These are phyloP conservation scores for Fagopyrum tataricum DNA, from an alignment of 148 eudicot species.

Conservation along the genomic window DNA sequence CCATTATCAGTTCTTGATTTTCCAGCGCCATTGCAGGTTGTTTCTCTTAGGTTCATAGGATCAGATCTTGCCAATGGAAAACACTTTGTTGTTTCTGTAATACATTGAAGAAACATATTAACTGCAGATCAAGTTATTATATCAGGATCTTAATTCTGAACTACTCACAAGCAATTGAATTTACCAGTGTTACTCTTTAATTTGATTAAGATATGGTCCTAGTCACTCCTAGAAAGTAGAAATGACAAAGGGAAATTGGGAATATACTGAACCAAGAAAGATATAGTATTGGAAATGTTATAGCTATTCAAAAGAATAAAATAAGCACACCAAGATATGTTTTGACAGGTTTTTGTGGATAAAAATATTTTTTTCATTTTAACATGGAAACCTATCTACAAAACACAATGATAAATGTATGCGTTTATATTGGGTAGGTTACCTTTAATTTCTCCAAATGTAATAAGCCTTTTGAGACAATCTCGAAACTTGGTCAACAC, in stretches of 20 bases:
- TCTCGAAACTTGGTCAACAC: slow-evolving; percentile 80
- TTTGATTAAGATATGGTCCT: not conserved
- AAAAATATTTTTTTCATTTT: no score
- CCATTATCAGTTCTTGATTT: slow-evolving; percentile 28
- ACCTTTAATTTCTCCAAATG: slow-evolving; percentile 88
- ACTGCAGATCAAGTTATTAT: not conserved
- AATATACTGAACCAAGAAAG: not conserved
- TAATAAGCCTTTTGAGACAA: slow-evolving; percentile 80
- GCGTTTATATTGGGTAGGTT: not conserved
- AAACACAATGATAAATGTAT: not conserved
- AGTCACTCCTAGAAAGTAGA: not conserved
- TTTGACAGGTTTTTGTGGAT: not conserved
- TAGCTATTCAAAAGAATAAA: not conserved
- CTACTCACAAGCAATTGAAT: not conserved
- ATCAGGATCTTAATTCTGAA: not conserved
- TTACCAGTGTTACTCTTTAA: not conserved
- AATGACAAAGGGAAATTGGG: not conserved
- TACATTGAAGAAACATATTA: not conserved
- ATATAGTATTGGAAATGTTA: no score
- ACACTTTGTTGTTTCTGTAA: slow-evolving; percentile 56
- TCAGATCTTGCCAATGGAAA: slow-evolving; percentile 53
- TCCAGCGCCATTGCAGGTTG: slow-evolving; percentile 30
- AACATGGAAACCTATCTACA: not conserved
- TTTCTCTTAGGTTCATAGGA: slow-evolving; percentile 25
- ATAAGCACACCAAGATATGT: not conserved